A percentile compares a stretch with the other conserved stretches of the same genome.
These are phyloP conservation scores for Penicillium concentricum DNA, from an alignment of 2,329 filamentous ascomycete species.

Conservation along the genomic window DNA sequence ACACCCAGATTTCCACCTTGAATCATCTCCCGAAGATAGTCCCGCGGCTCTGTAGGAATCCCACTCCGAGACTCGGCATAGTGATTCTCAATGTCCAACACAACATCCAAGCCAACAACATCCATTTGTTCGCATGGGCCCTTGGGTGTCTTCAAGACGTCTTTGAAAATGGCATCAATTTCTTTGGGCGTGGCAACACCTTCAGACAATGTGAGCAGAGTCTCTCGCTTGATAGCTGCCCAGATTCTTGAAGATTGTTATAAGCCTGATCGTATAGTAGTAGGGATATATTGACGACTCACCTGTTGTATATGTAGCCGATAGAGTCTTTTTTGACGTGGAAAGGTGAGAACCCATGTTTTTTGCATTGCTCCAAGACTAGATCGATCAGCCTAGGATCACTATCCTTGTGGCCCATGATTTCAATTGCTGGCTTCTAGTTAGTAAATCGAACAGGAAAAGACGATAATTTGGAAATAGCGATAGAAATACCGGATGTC, in stretches of 20 bases:
- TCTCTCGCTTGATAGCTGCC: conserved; percentile 46
- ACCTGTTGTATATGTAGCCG: conserved; percentile 45
- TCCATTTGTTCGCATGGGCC: conserved; percentile 45
- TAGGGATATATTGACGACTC: background rate
- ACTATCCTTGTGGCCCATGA: conserved; percentile 40
- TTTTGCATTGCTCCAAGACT: conserved; percentile 29
- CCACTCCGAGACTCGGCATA: conserved; percentile 35
- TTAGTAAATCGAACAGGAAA: background rate
- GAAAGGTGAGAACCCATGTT: conserved; percentile 40
- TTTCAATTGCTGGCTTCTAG: conserved; percentile 33
- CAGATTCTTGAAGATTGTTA: conserved; percentile 32
- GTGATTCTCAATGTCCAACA: conserved; percentile 42
- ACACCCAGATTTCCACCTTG: conserved; percentile 32
- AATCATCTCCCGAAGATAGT: conserved; percentile 34
- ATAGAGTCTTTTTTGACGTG: conserved; percentile 38
- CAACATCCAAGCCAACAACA: conserved; percentile 42
- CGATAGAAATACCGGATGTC: conserved; percentile 27
- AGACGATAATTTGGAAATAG: background rate
- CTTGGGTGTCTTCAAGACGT: conserved; percentile 35
- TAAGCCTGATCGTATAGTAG: background rate
- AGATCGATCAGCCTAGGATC: conserved; percentile 29
- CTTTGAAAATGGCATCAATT: conserved; percentile 40
- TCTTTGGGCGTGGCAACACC: conserved; percentile 38
- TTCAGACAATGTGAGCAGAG: conserved; percentile 35
- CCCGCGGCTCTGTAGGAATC: conserved; percentile 32